These are phyloP conservation scores for Rheum nobile DNA, from an alignment of 148 eudicot species.

Conservation along the genomic window DNA sequence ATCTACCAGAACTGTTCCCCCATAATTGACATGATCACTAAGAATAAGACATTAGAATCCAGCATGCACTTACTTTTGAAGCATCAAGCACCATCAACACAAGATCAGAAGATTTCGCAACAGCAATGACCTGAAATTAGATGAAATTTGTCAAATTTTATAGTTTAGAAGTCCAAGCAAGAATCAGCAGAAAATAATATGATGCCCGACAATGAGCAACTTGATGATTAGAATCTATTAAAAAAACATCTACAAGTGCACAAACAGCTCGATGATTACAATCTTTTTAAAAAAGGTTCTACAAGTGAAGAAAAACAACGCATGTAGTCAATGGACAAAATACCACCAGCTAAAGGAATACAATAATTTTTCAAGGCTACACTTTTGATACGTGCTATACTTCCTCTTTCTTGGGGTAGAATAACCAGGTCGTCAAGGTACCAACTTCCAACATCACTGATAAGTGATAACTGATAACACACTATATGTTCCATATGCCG, in stretches of 20 bases:
- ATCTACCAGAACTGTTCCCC: not conserved
- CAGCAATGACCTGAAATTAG: conserved; percentile 87
- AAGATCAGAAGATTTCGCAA: conserved; percentile 95
- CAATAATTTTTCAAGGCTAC: not conserved
- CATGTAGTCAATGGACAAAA: not conserved
- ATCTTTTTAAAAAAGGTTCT: not conserved
- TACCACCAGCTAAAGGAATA: not conserved
- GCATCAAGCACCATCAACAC: conserved; percentile 99
- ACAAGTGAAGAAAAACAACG: not conserved
- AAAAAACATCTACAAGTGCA: not conserved
- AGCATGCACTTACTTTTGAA: conserved; percentile 72
- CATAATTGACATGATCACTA: not conserved
- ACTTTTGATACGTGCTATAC: not conserved
- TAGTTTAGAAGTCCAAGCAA: not conserved
- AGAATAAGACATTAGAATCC: not conserved
- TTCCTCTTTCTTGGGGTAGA: not conserved
- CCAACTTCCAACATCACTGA: not conserved
- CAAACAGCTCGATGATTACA: not conserved
- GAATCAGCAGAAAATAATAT: not conserved
- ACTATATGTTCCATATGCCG: not conserved
- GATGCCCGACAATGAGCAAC: not conserved
- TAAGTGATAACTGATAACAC: not conserved
- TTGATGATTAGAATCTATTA: not conserved
- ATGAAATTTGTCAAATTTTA: not conserved
- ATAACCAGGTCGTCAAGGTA: not conserved